Evolutionary conservation across 495 filamentous ascomycete genomes (phyloP), one percentile per base, ranked within the genome.

Genomic region (Hypomontagnella monticulosa): DNA sequence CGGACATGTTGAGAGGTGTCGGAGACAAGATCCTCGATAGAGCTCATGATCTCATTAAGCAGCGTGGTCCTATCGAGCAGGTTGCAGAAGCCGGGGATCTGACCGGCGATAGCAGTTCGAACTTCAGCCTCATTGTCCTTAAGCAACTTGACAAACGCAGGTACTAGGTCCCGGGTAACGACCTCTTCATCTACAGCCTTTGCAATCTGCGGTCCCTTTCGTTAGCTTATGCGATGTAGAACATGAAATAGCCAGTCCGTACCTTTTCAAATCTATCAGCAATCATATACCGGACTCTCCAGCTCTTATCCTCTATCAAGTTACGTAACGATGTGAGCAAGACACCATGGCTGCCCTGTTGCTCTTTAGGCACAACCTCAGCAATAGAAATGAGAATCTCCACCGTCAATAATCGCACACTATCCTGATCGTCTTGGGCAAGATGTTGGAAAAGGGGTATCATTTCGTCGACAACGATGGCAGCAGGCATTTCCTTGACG

Each of bases 181-280:
- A 97, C 94, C 81, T 98, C 95, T 75, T 97, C 95, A 70, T 97
- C 94, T 51, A 99, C 95, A 18, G 95, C 95, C 83, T 97, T 97
- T 44, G 95, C 95, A 70, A 99, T 93, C 93, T 97, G 64, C 37
- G 38, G 43, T n/a, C 10, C 19, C 23, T 41, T 65, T 57, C 48
- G 41, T 56, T 57, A 73, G 58, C 46, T 8, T 19, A 6, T n/a
- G 23, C 36, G 1, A 30, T 49, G 27, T 30, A 63, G 34, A 60
- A 10, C 0, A 12, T 0, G 16, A 34, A 48, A 10, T 34, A 11
- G 19, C 3, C 1, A 30, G 18, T 18, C 57, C 72, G 38, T 73
- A 93, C 93, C 91, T 98, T 98, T 77, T 98, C 95, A 71, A 96
- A 99, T 78, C 93, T 85, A 77, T 99, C 95, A 27, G 96, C 95